These are phyloP conservation scores for Physcomitrium patens DNA, from an alignment of 225 moss, liverwort and hornwort species.

Conservation along the genomic window DNA sequence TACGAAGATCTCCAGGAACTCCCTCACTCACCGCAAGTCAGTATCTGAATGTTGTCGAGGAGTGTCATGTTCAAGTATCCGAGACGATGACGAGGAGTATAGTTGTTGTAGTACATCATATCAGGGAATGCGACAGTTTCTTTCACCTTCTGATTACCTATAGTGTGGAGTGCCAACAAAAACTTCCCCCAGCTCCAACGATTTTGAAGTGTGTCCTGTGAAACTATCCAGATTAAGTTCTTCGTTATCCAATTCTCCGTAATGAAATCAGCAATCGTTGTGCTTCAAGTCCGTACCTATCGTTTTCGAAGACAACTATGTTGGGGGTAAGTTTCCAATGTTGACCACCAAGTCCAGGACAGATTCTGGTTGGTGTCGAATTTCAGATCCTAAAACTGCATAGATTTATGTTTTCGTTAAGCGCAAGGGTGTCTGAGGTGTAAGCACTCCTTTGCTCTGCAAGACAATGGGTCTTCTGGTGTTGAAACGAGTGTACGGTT, in stretches of 20 bases:
- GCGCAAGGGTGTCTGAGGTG: constrained; percentile 38
- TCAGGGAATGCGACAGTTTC: constrained; percentile 64
- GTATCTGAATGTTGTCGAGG: constrained; percentile 28
- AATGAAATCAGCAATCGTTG: constrained; percentile 43
- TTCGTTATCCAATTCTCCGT: constrained; percentile 38
- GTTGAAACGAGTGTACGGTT: constrained; percentile 27
- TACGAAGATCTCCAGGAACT: constrained; percentile 41
- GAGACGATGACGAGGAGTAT: constrained; percentile 31
- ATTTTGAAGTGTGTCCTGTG: constrained; percentile 80
- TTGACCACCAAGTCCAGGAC: constrained; percentile 37
- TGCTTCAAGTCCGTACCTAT: constrained; percentile 50
- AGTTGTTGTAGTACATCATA: constrained; percentile 46
- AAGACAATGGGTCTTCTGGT: constrained; percentile 28
- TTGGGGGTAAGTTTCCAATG: constrained; percentile 46
- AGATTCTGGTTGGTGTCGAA: constrained; percentile 38
- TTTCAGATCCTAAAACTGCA: constrained; percentile 28
- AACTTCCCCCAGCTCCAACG: constrained; percentile 62
- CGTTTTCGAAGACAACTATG: constrained; percentile 46
- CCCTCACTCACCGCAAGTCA: constrained; percentile 49
- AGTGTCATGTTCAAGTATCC: constrained; percentile 34
- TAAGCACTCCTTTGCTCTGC: constrained; percentile 26
- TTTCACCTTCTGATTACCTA: constrained; percentile 69
- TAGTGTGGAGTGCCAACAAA: constrained; percentile 72
- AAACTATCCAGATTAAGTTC: constrained; percentile 32
- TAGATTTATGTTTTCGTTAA: constrained; percentile 42